These are phyloP conservation scores for Viridothelium virens DNA, from an alignment of 495 filamentous ascomycete species.

Conservation along the genomic window DNA sequence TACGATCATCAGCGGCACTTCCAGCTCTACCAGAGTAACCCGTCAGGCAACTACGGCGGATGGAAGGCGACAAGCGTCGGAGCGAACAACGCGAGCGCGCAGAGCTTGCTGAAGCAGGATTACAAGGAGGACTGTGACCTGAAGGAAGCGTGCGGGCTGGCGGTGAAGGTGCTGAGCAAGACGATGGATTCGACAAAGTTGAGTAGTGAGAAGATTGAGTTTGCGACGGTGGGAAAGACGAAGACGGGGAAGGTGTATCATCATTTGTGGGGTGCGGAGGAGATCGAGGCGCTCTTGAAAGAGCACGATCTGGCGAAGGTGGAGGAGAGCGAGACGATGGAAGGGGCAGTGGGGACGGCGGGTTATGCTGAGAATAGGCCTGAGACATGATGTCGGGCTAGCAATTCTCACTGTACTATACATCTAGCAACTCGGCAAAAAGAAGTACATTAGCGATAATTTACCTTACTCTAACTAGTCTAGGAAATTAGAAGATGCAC, in stretches of 20 bases:
- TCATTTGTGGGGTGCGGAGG: conserved; percentile 92
- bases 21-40: conserved; percentile 99
- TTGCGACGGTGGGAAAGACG: conserved; percentile 95
- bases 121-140: conserved; percentile 96
- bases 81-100: conserved; percentile 95
- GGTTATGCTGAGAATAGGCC: conserved; percentile 18
- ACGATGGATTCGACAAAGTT: conserved; percentile 99
- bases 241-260: conserved; percentile 94
- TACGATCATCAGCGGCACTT: conserved; percentile 93
- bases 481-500: background rate
- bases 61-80: conserved; percentile 99
- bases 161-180: conserved; percentile 98
- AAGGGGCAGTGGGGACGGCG: conserved; percentile 9
- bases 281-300: conserved; percentile 88
- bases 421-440: background rate
- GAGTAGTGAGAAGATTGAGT: conserved; percentile 99
- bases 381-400: background rate
- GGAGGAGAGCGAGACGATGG: conserved; percentile 57
- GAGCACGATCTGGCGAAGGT: conserved; percentile 92
- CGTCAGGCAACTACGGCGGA: conserved; percentile 97
- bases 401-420: conserved; percentile 2
- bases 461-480: background rate
- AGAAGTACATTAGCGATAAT: background rate
- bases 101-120: conserved; percentile 97
- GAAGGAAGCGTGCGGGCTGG: conserved; percentile 94